phyloP scores from a whole-genome alignment of 2,329 filamentous ascomycete species.

The Pseudogymnoascus sp. region DNA sequence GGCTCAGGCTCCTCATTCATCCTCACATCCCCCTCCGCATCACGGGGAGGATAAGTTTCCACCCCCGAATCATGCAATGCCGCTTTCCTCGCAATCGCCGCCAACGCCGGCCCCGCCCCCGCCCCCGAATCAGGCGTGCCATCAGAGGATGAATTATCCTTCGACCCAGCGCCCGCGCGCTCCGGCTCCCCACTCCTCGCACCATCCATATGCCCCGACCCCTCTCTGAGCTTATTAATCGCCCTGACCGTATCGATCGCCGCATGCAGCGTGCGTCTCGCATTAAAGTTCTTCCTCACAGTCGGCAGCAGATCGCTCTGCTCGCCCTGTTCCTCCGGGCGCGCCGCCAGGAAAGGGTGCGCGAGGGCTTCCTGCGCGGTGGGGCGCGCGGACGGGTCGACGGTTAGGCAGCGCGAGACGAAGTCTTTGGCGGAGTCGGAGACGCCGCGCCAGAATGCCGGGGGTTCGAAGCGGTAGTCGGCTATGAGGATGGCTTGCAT shows the following conservation, averaged over 20 bases:
- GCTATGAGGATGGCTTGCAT: slow-evolving; percentile 98
- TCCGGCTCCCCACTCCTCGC: slow-evolving; percentile 43
- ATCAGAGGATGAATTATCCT: neutral
- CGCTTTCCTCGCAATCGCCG: neutral
- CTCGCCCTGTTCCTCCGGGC: slow-evolving; percentile 38
- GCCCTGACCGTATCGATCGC: slow-evolving; percentile 65
- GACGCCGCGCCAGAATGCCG: slow-evolving; percentile 95
- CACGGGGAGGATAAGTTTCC: neutral
- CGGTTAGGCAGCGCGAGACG: slow-evolving; percentile 83
- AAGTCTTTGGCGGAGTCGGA: slow-evolving; percentile 82
- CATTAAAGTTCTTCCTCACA: slow-evolving; percentile 70
- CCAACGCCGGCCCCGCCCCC: neutral
- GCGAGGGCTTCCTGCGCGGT: slow-evolving; percentile 74
- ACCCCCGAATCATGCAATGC: neutral
- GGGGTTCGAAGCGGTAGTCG: slow-evolving; percentile 89
- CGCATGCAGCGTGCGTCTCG: slow-evolving; percentile 59
- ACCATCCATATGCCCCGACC: slow-evolving; percentile 58
- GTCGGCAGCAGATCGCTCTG: slow-evolving; percentile 59
- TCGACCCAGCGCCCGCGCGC: slow-evolving; percentile 29
- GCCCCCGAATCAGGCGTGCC: neutral
- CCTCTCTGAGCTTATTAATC: slow-evolving; percentile 63
- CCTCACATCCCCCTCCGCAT: slow-evolving; percentile 15
- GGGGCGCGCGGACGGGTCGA: slow-evolving; percentile 80
- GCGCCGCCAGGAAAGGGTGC: slow-evolving; percentile 56
- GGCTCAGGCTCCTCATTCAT: slow-evolving; percentile 14